Evolutionary conservation across 2,329 filamentous ascomycete genomes (phyloP), one percentile per base, ranked within the genome.

Genomic region (Pseudogymnoascus sp.): DNA sequence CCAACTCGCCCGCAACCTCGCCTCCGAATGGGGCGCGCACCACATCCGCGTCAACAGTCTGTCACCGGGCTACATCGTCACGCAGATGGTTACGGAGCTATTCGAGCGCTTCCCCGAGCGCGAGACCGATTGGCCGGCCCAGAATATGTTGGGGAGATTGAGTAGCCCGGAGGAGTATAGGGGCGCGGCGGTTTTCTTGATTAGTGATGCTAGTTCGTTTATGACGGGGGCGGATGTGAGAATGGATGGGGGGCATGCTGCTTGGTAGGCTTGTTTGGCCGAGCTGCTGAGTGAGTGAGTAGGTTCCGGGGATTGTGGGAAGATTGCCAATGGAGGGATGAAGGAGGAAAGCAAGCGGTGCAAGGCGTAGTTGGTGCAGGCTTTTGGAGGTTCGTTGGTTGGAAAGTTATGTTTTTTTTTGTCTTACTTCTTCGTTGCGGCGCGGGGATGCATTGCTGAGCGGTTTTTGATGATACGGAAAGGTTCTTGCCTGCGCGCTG

Each of bases 21-120:
- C 84, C 2, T 75, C 80, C 14, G 84, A 86, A 74, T 86, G 83
- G 83, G 84, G 83, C 23, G 73, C 77, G 34, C 76, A 84, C 71
- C 81, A 80, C 34, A 87, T 88, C 63, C 79, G 85, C 10, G 80
- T 88, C 65, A 88, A 88, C 72, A 86, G 84, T 0, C 77, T 88
- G 60, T 86, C 83, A 39, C 84, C 85, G 0, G 85, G 85, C 2
- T 82, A 83, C 67, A 82, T 83, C 64, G 76, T 80, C 1, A 82
- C 80, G 1, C 79, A 80, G 1, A 87, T 87, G 85, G 84, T 86
- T 1, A 81, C 85, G 70, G 79, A 81, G 67, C 77, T 87, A 29
- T 87, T 88, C 69, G 76, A 81, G 67, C 77, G 62, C 7, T 64
- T 67, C 21, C 68, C 68, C n/a, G 68, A 66, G 65, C 60, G 60